Base-by-base conservation (phyloP, 345 rosid species). In the Xanthoceras sorbifolium region DNA sequence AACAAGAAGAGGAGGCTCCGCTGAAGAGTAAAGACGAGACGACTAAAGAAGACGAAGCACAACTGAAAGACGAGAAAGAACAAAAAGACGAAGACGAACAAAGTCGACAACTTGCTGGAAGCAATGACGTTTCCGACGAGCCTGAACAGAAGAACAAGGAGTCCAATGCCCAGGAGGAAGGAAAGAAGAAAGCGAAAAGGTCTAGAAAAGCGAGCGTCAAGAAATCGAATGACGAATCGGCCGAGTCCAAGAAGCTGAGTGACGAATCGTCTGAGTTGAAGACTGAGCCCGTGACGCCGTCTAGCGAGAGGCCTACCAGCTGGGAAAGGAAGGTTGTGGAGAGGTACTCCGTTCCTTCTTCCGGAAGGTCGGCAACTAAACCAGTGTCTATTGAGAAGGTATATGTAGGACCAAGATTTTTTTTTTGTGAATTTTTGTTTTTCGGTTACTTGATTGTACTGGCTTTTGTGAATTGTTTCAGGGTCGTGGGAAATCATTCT, bases 261-360 rank as follows among this genome's bases (percentile, higher is more conserved):
- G 63, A 54, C 32, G 80, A 71, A 42, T 68, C 75, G 22, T 34
- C 59, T 0, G 84, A 80, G 46, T 31, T 54, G 69, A 77, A 74
- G 34, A 82, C 78, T 50, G 87, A 85, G 66, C 76, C 86, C 12
- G 85, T 84, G 64, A 89, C 91, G 23, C 91, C 93, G 10, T 62
- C 81, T 52, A 92, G 89, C 68, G 93, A 92, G 7, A 84, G 98
- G 76, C 98, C 99, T 11, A 82, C 92, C 7, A 90, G n/a, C n/a
- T n/a, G 99, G 77, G 98, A 96, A 87, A 86, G 97, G 84, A 96
- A 89, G 83, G 68, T 85, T 20, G 99, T 96, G 23, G 98, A 96
- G 76, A 91, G 98, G 74, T 96, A 89, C 86, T 91, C 99, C 8
- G 80, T 78, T 18, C 85, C 98, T 4, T 83, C 91, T 69, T 82